Conservation (phyloP, 805 yeast genomes). For the Ascoidea tarda region DNA sequence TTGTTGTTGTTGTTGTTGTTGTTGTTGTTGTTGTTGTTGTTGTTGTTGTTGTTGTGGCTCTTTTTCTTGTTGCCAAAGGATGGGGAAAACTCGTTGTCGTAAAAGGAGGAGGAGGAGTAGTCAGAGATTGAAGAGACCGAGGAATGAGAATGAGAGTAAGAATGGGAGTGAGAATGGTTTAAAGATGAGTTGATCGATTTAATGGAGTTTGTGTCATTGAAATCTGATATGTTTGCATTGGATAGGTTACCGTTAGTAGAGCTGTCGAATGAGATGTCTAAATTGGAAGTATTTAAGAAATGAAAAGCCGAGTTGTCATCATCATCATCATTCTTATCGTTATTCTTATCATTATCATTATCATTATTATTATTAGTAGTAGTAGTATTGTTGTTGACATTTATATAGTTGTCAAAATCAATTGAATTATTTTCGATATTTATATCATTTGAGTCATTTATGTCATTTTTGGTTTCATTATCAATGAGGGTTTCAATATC, state of each 20-base stretch:
- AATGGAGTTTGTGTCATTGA: too few species aligned
- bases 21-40: too few species aligned
- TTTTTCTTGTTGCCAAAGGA: too few species aligned
- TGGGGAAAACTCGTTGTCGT: too few species aligned
- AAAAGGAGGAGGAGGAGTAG: not conserved
- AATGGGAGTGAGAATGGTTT: not conserved
- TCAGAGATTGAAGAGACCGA: not conserved
- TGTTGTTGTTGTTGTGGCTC: too few species aligned
- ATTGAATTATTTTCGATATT: not conserved
- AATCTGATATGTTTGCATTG: too few species aligned
- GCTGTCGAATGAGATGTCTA: not conserved
- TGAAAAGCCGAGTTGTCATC: not conserved
- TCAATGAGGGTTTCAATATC: not conserved
- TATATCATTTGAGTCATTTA: not conserved
- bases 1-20: too few species aligned
- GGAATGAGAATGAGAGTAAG: not conserved
- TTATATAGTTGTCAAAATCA: not conserved
- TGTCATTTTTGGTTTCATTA: slow-evolving; percentile 9
- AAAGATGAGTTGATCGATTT: not conserved
- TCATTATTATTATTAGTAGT: not conserved
- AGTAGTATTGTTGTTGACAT: slow-evolving; percentile 2
- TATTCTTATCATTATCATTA: slow-evolving; percentile 2
- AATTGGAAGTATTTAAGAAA: not conserved
- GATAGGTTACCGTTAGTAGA: not conserved
- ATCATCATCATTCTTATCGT: slow-evolving; percentile 1